Conservation (phyloP, 768 basidiomycete species). For the Trametes sanguinea region DNA sequence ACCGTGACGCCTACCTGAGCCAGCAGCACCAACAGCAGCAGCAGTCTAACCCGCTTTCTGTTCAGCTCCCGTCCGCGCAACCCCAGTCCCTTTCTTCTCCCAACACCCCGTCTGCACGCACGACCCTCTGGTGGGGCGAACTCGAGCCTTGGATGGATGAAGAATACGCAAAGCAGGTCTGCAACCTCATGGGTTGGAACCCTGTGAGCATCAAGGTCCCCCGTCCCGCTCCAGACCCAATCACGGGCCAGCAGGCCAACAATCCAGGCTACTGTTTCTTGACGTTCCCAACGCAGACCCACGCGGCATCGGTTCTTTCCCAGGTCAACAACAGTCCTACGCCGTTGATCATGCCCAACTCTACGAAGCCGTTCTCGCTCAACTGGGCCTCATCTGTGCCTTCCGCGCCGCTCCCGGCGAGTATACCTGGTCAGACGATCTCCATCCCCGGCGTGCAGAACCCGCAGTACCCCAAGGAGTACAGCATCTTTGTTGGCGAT, state of each 20-base stretch:
- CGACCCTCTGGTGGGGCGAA: constrained; percentile 83
- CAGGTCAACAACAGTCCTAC: constrained; percentile 56
- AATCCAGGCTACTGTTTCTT: constrained; percentile 90
- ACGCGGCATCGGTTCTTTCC: constrained; percentile 69
- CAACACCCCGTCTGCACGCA: constrained; percentile 38
- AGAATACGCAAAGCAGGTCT: constrained; percentile 89
- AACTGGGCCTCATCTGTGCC: constrained; percentile 66
- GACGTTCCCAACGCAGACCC: constrained; percentile 73
- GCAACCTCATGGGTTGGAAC: constrained; percentile 86
- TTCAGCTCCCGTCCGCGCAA: constrained; percentile 30
- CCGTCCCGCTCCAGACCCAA: constrained; percentile 55
- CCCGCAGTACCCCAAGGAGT: constrained; percentile 76
- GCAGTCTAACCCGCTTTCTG: constrained; percentile 29
- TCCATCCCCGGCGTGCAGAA: constrained; percentile 42
- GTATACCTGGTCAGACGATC: constrained; percentile 37
- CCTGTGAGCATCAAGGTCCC: constrained; percentile 74
- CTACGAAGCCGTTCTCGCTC: constrained; percentile 75
- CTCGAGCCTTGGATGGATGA: constrained; percentile 98
- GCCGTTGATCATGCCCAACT: constrained; percentile 81
- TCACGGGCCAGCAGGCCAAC: constrained; percentile 66
- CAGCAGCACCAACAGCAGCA: constrained; percentile 27
- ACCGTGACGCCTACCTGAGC: constrained; percentile 24
- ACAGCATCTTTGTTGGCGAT: constrained; percentile 94
- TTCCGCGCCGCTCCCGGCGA: constrained; percentile 36
- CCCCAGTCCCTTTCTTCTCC: constrained; percentile 31